phyloP scores from a whole-genome alignment of 768 basidiomycete genomes.

The Suillus plorans region DNA sequence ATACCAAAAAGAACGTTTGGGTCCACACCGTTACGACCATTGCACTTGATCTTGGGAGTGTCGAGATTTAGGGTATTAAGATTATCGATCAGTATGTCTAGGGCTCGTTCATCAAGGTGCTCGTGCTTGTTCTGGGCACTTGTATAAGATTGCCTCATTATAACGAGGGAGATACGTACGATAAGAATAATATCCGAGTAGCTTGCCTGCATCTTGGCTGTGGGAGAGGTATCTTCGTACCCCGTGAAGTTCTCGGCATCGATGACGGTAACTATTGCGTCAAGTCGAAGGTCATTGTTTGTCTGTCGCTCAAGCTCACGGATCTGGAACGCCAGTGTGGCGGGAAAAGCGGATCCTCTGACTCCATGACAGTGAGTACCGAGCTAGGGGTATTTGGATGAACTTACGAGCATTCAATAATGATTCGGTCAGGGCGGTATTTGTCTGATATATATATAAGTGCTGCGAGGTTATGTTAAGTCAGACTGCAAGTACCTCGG shows the following conservation, averaged over 20 bases:
- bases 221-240: slow-evolving; percentile 90
- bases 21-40: slow-evolving; percentile 63
- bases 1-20: slow-evolving; percentile 86
- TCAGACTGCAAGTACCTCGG: slow-evolving; percentile 47
- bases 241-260: slow-evolving; percentile 91
- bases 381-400: not conserved
- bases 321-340: slow-evolving; percentile 92
- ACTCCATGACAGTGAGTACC: slow-evolving; percentile 5
- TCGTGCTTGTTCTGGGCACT: slow-evolving; percentile 83
- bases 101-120: slow-evolving; percentile 69
- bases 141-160: slow-evolving; percentile 9
- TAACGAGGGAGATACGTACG: slow-evolving; percentile 41
- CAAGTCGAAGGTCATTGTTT: slow-evolving; percentile 71
- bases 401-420: slow-evolving; percentile 93
- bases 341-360: slow-evolving; percentile 94
- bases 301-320: slow-evolving; percentile 85
- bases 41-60: slow-evolving; percentile 81
- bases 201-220: slow-evolving; percentile 92
- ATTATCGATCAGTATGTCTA: slow-evolving; percentile 85
- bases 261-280: slow-evolving; percentile 89
- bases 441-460: slow-evolving; percentile 53
- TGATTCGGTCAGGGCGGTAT: slow-evolving; percentile 84
- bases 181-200: slow-evolving; percentile 92
- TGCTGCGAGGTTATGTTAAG: not conserved
- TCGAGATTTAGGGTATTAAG: slow-evolving; percentile 86